These are phyloP conservation scores for Aureobasidium sp. DNA, from an alignment of 2,329 filamentous ascomycete species.

Conservation along the genomic window DNA sequence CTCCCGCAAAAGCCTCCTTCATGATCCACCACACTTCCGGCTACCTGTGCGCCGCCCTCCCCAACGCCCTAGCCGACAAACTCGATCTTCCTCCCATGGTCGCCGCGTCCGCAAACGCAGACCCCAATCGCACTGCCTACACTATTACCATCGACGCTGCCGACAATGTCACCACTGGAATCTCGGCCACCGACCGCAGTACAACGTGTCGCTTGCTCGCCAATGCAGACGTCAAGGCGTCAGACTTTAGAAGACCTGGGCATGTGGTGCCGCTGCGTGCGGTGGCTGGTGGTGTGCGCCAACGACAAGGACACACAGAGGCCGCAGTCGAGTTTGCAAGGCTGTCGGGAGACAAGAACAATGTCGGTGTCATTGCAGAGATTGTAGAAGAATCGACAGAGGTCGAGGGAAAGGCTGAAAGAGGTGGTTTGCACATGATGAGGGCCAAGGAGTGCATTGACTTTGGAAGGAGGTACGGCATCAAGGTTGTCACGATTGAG, in stretches of 20 bases:
- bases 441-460: constrained; percentile 76
- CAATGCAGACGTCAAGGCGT: constrained; percentile 49
- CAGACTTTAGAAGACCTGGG: constrained; percentile 71
- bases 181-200: constrained; percentile 79
- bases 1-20: constrained; percentile 88
- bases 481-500: constrained; percentile 94
- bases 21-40: constrained; percentile 86
- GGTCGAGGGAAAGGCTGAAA: constrained; percentile 58
- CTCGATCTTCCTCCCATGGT: constrained; percentile 91
- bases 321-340: constrained; percentile 86
- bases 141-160: constrained; percentile 80
- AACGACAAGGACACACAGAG: constrained; percentile 82
- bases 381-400: constrained; percentile 78
- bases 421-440: constrained; percentile 75
- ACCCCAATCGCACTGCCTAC: constrained; percentile 88
- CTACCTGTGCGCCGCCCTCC: constrained; percentile 82
- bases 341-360: constrained; percentile 58
- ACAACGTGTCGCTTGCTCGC: constrained; percentile 75
- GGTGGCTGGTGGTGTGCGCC: constrained; percentile 69
- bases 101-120: constrained; percentile 53
- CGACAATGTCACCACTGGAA: constrained; percentile 73
- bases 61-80: constrained; percentile 57
- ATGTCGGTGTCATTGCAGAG: constrained; percentile 80
- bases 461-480: constrained; percentile 81
- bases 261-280: constrained; percentile 85